phyloP scores from a whole-genome alignment of 2,329 filamentous ascomycete genomes.

The Aureobasidium sp. region DNA sequence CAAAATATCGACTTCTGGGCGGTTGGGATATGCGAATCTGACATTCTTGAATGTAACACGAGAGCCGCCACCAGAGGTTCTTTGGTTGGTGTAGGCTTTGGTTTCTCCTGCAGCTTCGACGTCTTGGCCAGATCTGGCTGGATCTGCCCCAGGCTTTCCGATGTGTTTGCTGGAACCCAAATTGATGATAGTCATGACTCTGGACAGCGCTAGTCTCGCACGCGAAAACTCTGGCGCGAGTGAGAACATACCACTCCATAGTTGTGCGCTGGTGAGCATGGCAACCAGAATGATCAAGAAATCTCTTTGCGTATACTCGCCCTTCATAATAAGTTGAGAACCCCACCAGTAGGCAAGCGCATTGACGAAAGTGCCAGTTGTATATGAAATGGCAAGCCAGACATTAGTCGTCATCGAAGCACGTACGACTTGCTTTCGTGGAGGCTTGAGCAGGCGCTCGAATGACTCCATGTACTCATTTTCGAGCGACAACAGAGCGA shows the following conservation, averaged over 20 bases:
- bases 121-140: neutral
- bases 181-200: neutral
- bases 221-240: neutral
- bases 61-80: neutral
- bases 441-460: neutral
- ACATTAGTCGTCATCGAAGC: neutral
- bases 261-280: neutral
- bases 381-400: neutral
- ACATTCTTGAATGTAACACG: neutral
- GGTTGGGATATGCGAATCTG: neutral
- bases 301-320: neutral
- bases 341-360: neutral
- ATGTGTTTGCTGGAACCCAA: neutral
- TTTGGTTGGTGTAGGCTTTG: neutral
- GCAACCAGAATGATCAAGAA: neutral
- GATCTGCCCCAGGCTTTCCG: neutral
- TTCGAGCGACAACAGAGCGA: slow-evolving; percentile 26
- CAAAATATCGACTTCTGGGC: neutral
- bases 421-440: neutral
- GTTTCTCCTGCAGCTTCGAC: neutral
- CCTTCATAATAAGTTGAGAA: neutral
- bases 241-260: neutral
- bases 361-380: neutral
- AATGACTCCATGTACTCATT: neutral
- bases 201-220: neutral